phyloP scores from a whole-genome alignment of 1,284 basidiomycete species.

The Violaceomyces palustris region DNA sequence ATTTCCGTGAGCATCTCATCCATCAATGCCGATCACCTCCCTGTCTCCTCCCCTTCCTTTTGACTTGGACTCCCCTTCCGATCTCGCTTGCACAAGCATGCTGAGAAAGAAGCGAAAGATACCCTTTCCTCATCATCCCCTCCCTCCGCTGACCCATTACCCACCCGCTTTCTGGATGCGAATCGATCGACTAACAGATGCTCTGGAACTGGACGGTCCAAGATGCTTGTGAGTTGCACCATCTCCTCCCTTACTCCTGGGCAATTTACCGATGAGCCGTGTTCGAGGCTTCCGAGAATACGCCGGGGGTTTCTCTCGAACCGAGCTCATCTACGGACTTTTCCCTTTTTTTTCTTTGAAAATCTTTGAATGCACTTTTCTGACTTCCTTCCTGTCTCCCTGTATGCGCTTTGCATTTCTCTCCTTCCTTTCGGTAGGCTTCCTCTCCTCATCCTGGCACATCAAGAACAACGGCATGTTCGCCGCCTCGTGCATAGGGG shows the following conservation, averaged over 20 bases:
- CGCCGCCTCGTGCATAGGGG: constrained; percentile 26
- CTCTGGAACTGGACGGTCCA: constrained; percentile 11
- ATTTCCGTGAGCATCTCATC: constrained; percentile 3
- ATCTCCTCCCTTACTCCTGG: too few relatives aligned
- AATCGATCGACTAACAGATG: constrained; percentile 6
- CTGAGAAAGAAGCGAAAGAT: too few relatives aligned
- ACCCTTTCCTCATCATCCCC: too few relatives aligned
- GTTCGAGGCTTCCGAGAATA: too few relatives aligned
- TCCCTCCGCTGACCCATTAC: too few relatives aligned
- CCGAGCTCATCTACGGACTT: not conserved
- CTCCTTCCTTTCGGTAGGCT: constrained; percentile 1
- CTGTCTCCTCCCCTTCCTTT: too few relatives aligned
- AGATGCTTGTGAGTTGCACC: constrained; percentile 8
- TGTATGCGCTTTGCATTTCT: not conserved
- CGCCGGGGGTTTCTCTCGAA: too few relatives aligned
- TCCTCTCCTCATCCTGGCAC: constrained; percentile 17
- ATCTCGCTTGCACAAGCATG: too few relatives aligned
- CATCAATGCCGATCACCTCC: too few relatives aligned
- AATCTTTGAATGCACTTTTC: not conserved
- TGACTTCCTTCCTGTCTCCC: not conserved
- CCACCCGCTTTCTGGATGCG: too few relatives aligned
- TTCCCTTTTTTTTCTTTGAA: not conserved
- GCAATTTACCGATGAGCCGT: not conserved
- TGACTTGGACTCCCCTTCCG: too few relatives aligned
- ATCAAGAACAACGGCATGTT: constrained; percentile 7